Evolutionary conservation across 306 rosid species (phyloP).

Genomic region (Datisca glomerata): DNA sequence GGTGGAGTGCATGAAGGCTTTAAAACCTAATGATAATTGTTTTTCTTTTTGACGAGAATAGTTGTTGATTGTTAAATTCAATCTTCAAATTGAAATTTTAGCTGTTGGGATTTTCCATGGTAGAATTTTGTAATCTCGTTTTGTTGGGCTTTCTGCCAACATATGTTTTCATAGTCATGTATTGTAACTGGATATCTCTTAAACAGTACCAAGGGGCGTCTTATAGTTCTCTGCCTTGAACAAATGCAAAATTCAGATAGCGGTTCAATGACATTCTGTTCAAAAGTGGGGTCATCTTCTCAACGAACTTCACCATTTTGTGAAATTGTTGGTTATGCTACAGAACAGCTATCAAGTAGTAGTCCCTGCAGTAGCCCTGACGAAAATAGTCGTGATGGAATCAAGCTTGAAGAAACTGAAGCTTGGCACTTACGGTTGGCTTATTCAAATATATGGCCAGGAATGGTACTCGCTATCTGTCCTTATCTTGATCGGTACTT

Average conservation of each 20-base stretch:
- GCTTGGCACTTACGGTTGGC: conserved; percentile 80
- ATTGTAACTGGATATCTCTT: conserved; percentile 26
- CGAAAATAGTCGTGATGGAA: conserved; percentile 79
- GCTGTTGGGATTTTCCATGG: no score
- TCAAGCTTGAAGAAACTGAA: conserved; percentile 78
- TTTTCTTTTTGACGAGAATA: no score
- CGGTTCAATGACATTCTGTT: conserved; percentile 73
- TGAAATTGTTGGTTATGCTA: conserved; percentile 60
- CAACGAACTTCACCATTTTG: conserved; percentile 62
- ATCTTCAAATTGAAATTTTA: no score
- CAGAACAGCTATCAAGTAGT: conserved; percentile 77
- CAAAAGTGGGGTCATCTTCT: conserved; percentile 70
- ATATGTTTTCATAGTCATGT: conserved; percentile 1
- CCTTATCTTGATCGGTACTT: conserved; percentile 89
- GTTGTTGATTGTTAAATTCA: no score
- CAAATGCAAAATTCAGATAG: conserved; percentile 87
- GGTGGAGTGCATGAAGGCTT: background rate
- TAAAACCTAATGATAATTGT: background rate
- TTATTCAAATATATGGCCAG: conserved; percentile 44
- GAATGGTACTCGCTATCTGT: conserved; percentile 74
- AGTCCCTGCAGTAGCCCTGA: conserved; percentile 84
- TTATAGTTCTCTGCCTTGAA: conserved; percentile 76
- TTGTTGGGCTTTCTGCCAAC: background rate
- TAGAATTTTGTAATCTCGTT: background rate
- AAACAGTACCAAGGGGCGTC: conserved; percentile 79